Base-by-base conservation (phyloP, 768 basidiomycete genomes). In the Tylopilus vinaceipallidus region DNA sequence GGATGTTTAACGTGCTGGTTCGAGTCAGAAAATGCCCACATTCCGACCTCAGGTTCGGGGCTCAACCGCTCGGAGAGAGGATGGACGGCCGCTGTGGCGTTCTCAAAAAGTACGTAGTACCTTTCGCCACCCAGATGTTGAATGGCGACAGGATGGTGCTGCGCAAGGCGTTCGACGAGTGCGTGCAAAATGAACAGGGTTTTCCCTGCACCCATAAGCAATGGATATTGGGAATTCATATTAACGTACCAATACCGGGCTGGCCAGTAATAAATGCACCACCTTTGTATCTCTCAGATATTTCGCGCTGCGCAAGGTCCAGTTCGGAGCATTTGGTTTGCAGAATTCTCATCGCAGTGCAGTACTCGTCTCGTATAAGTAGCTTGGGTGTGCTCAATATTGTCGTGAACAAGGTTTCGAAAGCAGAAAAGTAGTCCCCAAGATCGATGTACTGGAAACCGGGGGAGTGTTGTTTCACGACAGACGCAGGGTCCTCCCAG, bases 11-110 rank as follows among this genome's bases (percentile, higher is more conserved):
- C 10, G 2, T 11, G 0, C 1, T 16, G 0, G 33, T 29, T 36
- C n/a, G 48, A 45, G 36, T 50, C 48, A 0, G 11, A 40, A 12
- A 53, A 37, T 12, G 38, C 52, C 47, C 52, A 53, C 2, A 44
- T 3, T 2, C 3, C 2, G n/a, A n/a, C n/a, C n/a, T n/a, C n/a
- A 8, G 14, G 2, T 14, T 1, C 19, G 9, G 2, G n/a, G n/a
- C 13, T 3, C 27, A 48, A 17, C 2, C 23, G 30, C 3, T 0
- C 3, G 2, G 0, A 0, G 12, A 6, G 17, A 1, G 2, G 16
- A 7, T 33, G 2, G 26, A 16, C 6, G 39, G 40, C n/a, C 22
- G 39, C n/a, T 0, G 7, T 29, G 3, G 14, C 23, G 4, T 22
- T 14, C 3, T 10, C 26, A n/a, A 49, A 42, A 0, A 36, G 14